Conservation (phyloP, 129 eudicot species). For the Solidago caesia region DNA sequence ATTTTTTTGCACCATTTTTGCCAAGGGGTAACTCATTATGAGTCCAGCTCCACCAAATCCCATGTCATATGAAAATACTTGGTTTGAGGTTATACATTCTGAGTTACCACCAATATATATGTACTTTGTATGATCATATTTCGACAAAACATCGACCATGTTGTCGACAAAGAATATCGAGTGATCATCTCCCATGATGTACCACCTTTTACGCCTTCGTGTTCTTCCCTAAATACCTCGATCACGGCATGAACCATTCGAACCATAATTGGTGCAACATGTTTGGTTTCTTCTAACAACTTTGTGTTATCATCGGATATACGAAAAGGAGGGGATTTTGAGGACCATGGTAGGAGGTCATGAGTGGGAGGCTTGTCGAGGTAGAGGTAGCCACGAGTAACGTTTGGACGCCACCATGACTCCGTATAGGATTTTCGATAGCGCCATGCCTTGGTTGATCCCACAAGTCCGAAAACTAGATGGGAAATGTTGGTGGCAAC, state of each 20-base stretch:
- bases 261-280: constrained; percentile 27
- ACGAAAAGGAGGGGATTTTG: constrained; percentile 40
- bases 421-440: constrained; percentile 35
- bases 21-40: neutral
- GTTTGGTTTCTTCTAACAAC: constrained; percentile 30
- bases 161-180: neutral
- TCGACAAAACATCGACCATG: constrained; percentile 4
- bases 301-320: constrained; percentile 4
- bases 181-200: constrained; percentile 14
- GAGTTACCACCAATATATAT: constrained; percentile 2
- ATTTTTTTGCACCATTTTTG: constrained; percentile 1
- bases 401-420: constrained; percentile 27
- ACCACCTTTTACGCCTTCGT: neutral
- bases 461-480: constrained; percentile 50
- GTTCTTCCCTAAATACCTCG: neutral
- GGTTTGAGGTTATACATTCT: neutral
- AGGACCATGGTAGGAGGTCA: constrained; percentile 51
- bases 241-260: constrained; percentile 31
- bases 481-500: constrained; percentile 41
- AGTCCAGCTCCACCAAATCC: constrained; percentile 5
- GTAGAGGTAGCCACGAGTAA: constrained; percentile 40
- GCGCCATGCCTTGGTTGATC: constrained; percentile 38
- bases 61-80: neutral
- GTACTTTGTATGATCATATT: constrained; percentile 12
- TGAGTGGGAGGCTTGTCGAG: constrained; percentile 37